Evolutionary conservation across 495 filamentous ascomycete species (phyloP), one percentile per base, ranked within the genome.

Genomic region (Sordaria brevicollis): DNA sequence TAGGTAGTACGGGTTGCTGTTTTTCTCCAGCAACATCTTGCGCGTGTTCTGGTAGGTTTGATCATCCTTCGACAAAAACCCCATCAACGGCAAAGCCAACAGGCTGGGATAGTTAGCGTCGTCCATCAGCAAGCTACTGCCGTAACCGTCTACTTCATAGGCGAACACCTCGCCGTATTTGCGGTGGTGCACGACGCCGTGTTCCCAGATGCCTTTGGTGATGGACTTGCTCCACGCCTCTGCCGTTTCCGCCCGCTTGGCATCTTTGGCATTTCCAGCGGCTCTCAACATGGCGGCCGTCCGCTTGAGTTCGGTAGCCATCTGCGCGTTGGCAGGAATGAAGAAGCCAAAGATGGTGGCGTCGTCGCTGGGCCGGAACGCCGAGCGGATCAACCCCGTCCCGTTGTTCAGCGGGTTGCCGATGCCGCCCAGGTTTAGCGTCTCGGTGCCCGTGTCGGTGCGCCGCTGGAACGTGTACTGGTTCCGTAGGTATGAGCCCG

Each of bases 341-440:
- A 96, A 96, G 83, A 93, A 98, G 35, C 94, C 93, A 9, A 98
- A 82, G 67, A 94, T 97, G 1, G 93, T 94, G n/a, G 95, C 93
- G 77, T 99, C 95, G 73, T 99, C 95, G 74, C 92, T 95, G n/a
- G 95, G 95, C 3, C 95, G 87, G 83, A 98, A 99, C 3, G 95
- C 93, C 68, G 92, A 96, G 67, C 95, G 89, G 67, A 97, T 87
- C 15, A 99, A 85, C 1, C 92, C 92, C 0, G 95, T 97, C 21
- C 87, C 91, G 72, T 86, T 86, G 74, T 91, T 93, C 6, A 99
- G 84, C 0, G 95, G 96, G 76, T 99, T 99, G 37, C 96, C 96
- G 68, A 92, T 82, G 21, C 96, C 96, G 1, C 76, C 79, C 4
- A 99, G 86, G 71, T 84, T 92, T 29, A 99, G 85, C 0, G 95